Conservation (phyloP, 306 rosid species). For the Vicia villosa region DNA sequence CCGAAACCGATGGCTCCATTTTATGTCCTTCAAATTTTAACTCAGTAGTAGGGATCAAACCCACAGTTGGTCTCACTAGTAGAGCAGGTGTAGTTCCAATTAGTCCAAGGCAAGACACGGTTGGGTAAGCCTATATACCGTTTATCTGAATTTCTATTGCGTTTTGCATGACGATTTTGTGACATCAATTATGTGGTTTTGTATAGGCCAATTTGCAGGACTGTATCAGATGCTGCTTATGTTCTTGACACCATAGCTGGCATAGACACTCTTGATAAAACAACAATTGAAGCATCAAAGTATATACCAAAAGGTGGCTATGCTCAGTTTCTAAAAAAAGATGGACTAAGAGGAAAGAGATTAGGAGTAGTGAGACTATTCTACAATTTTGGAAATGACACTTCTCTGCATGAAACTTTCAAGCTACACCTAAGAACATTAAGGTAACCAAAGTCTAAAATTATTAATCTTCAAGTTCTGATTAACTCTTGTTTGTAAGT, state of each 20-base stretch:
- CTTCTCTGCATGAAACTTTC: conserved; percentile 37
- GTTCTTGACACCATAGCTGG: conserved; percentile 68
- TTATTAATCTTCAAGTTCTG: too few species aligned
- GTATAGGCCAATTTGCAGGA: conserved; percentile 66
- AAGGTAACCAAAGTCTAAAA: conserved; percentile 49
- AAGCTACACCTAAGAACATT: conserved; percentile 46
- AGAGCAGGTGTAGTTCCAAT: conserved; percentile 73
- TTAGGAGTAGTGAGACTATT: conserved; percentile 48
- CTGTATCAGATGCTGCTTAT: conserved; percentile 64
- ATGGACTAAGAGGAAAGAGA: conserved; percentile 68
- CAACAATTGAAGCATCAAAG: conserved; percentile 49
- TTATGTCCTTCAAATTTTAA: conserved; percentile 51
- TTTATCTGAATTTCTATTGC: not conserved
- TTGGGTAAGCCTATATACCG: conserved; percentile 50
- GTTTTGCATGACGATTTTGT: not conserved
- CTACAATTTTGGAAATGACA: conserved; percentile 32
- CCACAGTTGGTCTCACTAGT: conserved; percentile 75
- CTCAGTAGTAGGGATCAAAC: conserved; percentile 64
- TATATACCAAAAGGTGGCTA: conserved; percentile 62
- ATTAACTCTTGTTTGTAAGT: too few species aligned
- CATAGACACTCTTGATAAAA: conserved; percentile 43
- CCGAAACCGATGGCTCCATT: conserved; percentile 65
- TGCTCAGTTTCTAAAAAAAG: conserved; percentile 50
- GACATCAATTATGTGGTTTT: conserved; percentile 19
- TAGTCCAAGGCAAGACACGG: conserved; percentile 60